Percentiles rank a stretch among this genome's conserved stretches.
These are phyloP conservation scores for Juncus inflexus DNA, from an alignment of 176 grass and related monocot species.

Conservation along the genomic window DNA sequence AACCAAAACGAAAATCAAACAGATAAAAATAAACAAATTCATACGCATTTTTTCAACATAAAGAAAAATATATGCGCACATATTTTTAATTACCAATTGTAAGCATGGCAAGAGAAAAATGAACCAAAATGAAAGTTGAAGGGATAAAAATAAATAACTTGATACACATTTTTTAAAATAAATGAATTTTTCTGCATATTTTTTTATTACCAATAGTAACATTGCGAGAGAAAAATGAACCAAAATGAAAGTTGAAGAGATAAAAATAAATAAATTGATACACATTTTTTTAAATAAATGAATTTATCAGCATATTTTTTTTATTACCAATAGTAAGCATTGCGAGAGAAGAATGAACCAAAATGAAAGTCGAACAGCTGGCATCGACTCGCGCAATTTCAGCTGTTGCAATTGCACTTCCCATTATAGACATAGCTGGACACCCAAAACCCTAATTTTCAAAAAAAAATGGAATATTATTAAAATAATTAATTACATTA, in stretches of 20 bases:
- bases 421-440: constrained; percentile 65
- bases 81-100: constrained; percentile 53
- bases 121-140: background rate
- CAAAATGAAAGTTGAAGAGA: no score
- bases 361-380: constrained; percentile 85
- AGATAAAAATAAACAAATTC: no score
- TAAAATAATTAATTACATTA: no score
- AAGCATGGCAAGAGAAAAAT: constrained; percentile 52
- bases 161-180: no score
- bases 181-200: no score
- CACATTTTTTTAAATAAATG: no score
- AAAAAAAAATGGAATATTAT: background rate
- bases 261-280: no score
- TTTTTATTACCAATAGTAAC: constrained; percentile 56
- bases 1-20: background rate
- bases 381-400: constrained; percentile 92
- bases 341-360: constrained; percentile 84
- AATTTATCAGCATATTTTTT: no score
- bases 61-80: background rate
- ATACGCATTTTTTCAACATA: no score
- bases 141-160: no score
- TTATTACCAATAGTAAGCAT: constrained; percentile 71
- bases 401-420: constrained; percentile 55
- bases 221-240: constrained; percentile 49
- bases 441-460: constrained; percentile 60